Evolutionary conservation across 768 basidiomycete genomes (phyloP), one percentile per base, ranked within the genome.

Genomic region (Ramaria sp.): DNA sequence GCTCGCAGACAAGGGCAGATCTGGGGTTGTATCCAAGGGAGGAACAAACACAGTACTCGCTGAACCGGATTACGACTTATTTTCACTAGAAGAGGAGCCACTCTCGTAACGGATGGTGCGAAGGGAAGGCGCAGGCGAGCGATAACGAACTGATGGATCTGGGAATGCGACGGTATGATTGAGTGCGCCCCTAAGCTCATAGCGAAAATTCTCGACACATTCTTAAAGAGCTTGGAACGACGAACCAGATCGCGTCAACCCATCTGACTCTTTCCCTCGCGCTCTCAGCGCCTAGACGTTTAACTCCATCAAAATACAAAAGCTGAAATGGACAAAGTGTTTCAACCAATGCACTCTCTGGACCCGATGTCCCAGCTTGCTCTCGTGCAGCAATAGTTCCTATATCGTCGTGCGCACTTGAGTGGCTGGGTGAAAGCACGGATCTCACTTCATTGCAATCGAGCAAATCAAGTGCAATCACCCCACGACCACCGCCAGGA

Each of bases 241-340:
- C 81, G 47, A 62, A 91, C 93, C 88, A 92, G 52, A 96, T 78
- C 4, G 89, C 79, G 62, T 87, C 88, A 12, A 94, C 90, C 93
- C 93, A 96, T 66, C 85, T 81, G 50, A 90, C 84, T 60, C 92
- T 74, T 65, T 93, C 88, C 56, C 86, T 67, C 7, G 91, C 76
- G 59, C 88, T 92, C 64, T 94, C 92, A n/a, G 88, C 84, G 5
- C 84, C 92, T 24, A 96, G 65, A 7, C 93, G 70, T 65, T 96
- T 92, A 1, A 92, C 82, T 1, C 93, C 92, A 65, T 96, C 93
- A 10, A 78, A 76, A 64, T 96, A 96, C 34, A 92, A 64, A 72
- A 96, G 77, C 64, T 94, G 91, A 69, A 96, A 95, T 0, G 92
- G 92, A 55, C 89, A 89, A 3, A 95, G 65, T 55, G 81, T 75